A percentile compares a stretch with the other conserved stretches of the same genome.
Evolutionary conservation across 2,329 filamentous ascomycete genomes (phyloP).

Genomic region (Trichoderma harzianum): DNA sequence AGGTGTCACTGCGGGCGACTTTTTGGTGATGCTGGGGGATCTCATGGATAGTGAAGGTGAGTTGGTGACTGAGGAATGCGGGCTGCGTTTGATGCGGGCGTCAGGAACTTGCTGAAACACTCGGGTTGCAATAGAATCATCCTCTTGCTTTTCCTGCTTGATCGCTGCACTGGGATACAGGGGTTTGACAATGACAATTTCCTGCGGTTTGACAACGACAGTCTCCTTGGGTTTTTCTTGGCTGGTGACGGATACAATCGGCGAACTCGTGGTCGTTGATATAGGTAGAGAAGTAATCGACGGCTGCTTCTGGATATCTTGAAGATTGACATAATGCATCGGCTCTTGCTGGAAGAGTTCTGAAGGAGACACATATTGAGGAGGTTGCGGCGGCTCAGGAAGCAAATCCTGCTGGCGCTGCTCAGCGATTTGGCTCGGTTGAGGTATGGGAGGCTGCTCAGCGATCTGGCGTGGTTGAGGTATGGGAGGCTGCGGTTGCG

Average conservation of each 20-base stretch:
- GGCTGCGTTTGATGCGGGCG: constrained; percentile 34
- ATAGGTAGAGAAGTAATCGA: constrained; percentile 26
- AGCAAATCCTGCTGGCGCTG: constrained; percentile 4
- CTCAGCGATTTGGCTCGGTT: background rate
- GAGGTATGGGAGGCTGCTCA: constrained; percentile 7
- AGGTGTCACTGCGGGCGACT: constrained; percentile 40
- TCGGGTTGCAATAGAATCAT: constrained; percentile 19
- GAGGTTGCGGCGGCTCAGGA: constrained; percentile 21
- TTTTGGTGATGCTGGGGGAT: constrained; percentile 41
- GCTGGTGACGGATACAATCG: background rate
- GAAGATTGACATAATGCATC: constrained; percentile 37
- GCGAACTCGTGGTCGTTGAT: constrained; percentile 24
- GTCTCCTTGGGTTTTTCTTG: constrained; percentile 18
- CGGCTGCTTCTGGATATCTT: constrained; percentile 37
- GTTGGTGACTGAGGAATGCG: constrained; percentile 39
- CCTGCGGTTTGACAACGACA: constrained; percentile 1
- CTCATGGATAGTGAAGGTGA: constrained; percentile 40
- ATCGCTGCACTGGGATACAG: constrained; percentile 2
- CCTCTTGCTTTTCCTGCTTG: constrained; percentile 16
- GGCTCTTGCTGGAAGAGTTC: constrained; percentile 24
- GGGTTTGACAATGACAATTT: constrained; percentile 14
- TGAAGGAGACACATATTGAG: constrained; percentile 22
- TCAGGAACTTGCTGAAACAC: constrained; percentile 16
- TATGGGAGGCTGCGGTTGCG: background rate
- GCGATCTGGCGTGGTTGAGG: background rate